Evolutionary conservation across 1,139 yeast genomes (phyloP).

Genomic region (Pichia sp.): DNA sequence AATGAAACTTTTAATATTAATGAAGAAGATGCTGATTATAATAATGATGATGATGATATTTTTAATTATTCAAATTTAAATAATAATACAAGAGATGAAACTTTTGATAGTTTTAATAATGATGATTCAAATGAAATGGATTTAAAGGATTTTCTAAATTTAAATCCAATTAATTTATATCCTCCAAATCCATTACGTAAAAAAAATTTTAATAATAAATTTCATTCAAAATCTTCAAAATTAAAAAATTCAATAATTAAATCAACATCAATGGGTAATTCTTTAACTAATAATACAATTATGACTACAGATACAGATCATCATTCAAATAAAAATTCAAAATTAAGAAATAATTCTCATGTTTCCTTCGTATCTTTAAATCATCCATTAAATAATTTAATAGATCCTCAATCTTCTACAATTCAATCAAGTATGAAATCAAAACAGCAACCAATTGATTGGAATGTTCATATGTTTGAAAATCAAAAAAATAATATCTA

Average conservation of each 20-base stretch:
- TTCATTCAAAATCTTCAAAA: too few species aligned
- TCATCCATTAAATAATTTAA: neutral
- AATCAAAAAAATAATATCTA: neutral
- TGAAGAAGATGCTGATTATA: constrained; percentile 4
- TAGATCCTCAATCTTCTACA: too few species aligned
- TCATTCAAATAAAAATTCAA: neutral
- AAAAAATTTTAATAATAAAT: too few species aligned
- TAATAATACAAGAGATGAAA: neutral
- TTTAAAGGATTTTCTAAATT: constrained; percentile 6
- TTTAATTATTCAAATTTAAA: constrained; percentile 33
- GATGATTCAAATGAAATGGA: constrained; percentile 1
- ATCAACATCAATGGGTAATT: neutral
- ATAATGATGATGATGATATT: constrained; percentile 37
- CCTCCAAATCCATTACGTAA: neutral
- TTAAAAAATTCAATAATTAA: too few species aligned
- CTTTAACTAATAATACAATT: neutral
- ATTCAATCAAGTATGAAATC: neutral
- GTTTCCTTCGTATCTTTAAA: neutral
- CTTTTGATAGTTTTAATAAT: neutral
- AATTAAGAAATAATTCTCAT: neutral
- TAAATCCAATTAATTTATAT: neutral
- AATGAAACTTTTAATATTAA: neutral
- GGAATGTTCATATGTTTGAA: constrained; percentile 10
- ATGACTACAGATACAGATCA: too few species aligned
- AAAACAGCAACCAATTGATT: neutral